Evolutionary conservation across 768 basidiomycete genomes (phyloP), one percentile per base, ranked within the genome.

Genomic region (Russula brevipes): DNA sequence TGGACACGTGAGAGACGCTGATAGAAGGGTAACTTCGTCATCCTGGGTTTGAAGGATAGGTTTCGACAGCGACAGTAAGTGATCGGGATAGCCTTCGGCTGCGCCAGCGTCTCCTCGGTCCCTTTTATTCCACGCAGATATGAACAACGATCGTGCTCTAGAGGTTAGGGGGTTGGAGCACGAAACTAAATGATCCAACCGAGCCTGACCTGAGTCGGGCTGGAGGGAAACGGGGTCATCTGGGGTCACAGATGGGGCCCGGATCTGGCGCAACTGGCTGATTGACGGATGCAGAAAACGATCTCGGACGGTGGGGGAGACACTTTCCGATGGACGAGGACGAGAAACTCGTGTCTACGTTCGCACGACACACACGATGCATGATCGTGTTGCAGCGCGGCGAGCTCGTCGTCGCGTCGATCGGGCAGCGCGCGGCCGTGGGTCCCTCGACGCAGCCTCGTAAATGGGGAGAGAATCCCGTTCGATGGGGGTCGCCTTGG

Each of bases 151-250:
- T 42, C 41, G 41, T 42, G 12, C 41, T 31, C 54, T 56, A 57
- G 10, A 55, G 36, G 54, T 11, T 35, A 8, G 54, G 41, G 33
- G 51, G 52, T 52, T 54, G 17, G 54, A 42, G 8, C 54, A 44
- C 3, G 59, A 54, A 42, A 54, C 42, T n/a, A n/a, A 33, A 45
- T 31, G 42, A 60, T 60, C 59, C 52, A 60, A 53, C 59, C 59
- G n/a, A 59, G 17, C 31, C 33, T 35, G 16, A 30, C 12, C 47
- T 24, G 9, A 8, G 7, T 4, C 5, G 33, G 46, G 56, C 31
- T 47, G 45, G 24, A 24, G 24, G 24, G 24, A 24, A 24, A 24
- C 24, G 24, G 24, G 24, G 24, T 24, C 24, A 24, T 24, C 24
- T 24, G 24, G 24, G 24, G 24, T 24, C 24, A 1, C 24, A 24